Evolutionary conservation across 129 eudicot species (phyloP).

Genomic region (Silybum marianum): DNA sequence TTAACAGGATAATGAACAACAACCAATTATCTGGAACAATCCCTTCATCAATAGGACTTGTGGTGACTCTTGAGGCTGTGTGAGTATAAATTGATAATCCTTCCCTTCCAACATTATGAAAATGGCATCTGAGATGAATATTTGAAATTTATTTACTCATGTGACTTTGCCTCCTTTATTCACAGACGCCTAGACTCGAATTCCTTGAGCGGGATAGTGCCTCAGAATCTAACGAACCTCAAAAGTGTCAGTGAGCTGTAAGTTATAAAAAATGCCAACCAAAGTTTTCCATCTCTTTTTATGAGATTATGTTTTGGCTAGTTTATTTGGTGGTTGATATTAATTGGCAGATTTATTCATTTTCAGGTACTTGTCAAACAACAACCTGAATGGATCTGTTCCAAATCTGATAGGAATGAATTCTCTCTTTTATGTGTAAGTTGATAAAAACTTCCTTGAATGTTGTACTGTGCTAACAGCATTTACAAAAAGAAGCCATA

Average conservation of each 20-base stretch:
- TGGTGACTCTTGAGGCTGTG: slow-evolving; percentile 61
- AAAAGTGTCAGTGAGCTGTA: slow-evolving; percentile 61
- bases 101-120: neutral
- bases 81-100: slow-evolving; percentile 47
- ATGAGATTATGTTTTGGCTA: neutral
- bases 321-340: slow-evolving; percentile 4
- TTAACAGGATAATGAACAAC: slow-evolving; percentile 70
- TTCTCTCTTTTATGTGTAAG: slow-evolving; percentile 75
- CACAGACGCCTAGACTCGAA: slow-evolving; percentile 81
- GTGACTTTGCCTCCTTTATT: neutral
- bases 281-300: neutral
- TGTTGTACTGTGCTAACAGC: neutral
- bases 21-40: slow-evolving; percentile 60
- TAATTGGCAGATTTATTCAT: slow-evolving; percentile 9
- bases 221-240: slow-evolving; percentile 58
- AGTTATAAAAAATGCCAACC: slow-evolving; percentile 27
- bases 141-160: neutral
- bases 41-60: slow-evolving; percentile 59
- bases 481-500: neutral
- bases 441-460: slow-evolving; percentile 8
- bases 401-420: slow-evolving; percentile 76
- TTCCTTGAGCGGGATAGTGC: slow-evolving; percentile 58
- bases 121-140: neutral
- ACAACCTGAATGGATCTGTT: slow-evolving; percentile 61
- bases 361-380: slow-evolving; percentile 77